These are phyloP conservation scores for Podila verticillata DNA, from an alignment of 192 early-diverging fungal species.

Conservation along the genomic window DNA sequence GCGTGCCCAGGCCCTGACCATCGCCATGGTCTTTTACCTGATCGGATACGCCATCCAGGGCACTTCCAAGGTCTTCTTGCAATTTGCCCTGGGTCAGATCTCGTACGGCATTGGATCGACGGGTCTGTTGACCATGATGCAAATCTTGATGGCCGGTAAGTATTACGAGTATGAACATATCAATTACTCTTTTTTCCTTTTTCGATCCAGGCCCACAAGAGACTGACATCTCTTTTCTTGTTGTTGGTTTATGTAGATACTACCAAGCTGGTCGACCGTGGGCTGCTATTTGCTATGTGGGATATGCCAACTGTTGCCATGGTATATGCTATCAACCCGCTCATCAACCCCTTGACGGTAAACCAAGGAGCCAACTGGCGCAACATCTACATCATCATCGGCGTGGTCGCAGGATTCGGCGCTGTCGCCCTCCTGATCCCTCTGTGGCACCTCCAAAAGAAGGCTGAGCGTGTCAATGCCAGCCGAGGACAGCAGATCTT, in stretches of 20 bases:
- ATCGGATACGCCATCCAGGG: slow-evolving; percentile 16
- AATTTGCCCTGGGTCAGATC: slow-evolving; percentile 20
- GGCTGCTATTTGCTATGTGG: slow-evolving; percentile 15
- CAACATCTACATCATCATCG: slow-evolving; percentile 5
- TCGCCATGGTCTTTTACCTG: slow-evolving; percentile 14
- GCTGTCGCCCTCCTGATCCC: background rate
- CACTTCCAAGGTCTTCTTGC: slow-evolving; percentile 8
- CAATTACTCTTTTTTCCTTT: background rate
- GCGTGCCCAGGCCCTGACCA: slow-evolving; percentile 12
- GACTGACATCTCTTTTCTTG: background rate
- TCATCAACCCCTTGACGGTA: slow-evolving; percentile 7
- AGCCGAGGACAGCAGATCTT: background rate
- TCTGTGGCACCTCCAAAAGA: slow-evolving; percentile 16
- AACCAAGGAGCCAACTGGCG: background rate
- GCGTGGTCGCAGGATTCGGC: background rate
- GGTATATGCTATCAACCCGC: background rate
- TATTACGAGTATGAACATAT: too few species aligned
- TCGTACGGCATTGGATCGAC: slow-evolving; percentile 24
- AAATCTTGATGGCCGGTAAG: slow-evolving; percentile 34
- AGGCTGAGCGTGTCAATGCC: background rate
- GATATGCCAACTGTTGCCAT: slow-evolving; percentile 7
- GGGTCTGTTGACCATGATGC: slow-evolving; percentile 13
- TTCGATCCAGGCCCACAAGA: background rate
- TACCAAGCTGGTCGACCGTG: slow-evolving; percentile 14
- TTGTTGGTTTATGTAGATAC: background rate